phyloP scores from a whole-genome alignment of 345 rosid species.

The Combretum micranthum region DNA sequence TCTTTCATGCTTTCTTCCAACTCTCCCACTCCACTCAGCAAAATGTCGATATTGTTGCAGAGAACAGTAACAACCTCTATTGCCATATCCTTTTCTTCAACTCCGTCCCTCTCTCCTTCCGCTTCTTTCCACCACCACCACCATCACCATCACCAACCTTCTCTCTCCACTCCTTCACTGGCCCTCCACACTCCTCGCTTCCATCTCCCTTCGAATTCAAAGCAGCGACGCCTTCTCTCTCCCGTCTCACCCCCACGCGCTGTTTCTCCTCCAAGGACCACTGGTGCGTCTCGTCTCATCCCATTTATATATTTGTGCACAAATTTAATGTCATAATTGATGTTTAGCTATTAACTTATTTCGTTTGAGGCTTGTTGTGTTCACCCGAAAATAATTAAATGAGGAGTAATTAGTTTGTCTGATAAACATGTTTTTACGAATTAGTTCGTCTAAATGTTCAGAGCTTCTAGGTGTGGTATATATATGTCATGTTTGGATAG shows the following conservation, averaged over 20 bases:
- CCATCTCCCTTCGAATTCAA: background rate
- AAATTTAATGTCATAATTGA: too few species aligned
- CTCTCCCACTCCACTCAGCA: too few species aligned
- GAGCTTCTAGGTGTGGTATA: too few species aligned
- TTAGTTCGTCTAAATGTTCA: too few species aligned
- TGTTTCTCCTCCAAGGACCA: constrained; percentile 2
- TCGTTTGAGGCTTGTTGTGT: too few species aligned
- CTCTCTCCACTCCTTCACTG: background rate
- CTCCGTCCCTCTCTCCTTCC: background rate
- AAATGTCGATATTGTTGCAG: background rate
- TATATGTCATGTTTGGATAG: too few species aligned
- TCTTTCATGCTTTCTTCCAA: too few species aligned
- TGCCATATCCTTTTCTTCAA: background rate
- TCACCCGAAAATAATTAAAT: too few species aligned
- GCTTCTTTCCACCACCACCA: background rate
- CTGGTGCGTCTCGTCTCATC: constrained; percentile 1
- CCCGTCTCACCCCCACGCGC: background rate
- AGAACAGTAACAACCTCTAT: background rate
- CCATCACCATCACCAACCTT: background rate
- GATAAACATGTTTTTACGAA: too few species aligned
- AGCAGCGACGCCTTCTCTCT: background rate
- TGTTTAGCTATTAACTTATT: too few species aligned
- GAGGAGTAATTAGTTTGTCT: too few species aligned
- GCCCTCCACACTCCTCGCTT: background rate
- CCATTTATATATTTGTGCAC: too few species aligned